phyloP scores from a whole-genome alignment of 129 eudicot species.

The Centrapalus pauciflorus region DNA sequence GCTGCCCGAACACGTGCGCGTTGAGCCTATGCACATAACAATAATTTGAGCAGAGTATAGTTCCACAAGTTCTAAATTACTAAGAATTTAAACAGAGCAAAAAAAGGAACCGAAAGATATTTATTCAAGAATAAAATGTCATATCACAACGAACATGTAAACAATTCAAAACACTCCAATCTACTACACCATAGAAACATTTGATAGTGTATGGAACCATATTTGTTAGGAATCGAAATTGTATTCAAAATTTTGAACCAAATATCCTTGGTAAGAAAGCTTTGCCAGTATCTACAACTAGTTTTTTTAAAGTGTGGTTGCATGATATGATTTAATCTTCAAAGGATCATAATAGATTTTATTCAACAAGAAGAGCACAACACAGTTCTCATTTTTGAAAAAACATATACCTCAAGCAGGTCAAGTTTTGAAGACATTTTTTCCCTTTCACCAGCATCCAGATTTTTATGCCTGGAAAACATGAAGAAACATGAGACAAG shows the following conservation, averaged over 20 bases:
- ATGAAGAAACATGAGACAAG: neutral
- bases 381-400: neutral
- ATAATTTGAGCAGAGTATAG: neutral
- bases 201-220: neutral
- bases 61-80: neutral
- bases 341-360: neutral
- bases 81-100: too few species aligned
- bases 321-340: neutral
- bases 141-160: too few species aligned
- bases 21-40: constrained; percentile 16
- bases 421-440: constrained; percentile 22
- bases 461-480: constrained; percentile 23
- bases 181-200: too few species aligned
- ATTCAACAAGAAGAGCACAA: neutral
- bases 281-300: too few species aligned
- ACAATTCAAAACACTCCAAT: too few species aligned
- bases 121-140: too few species aligned
- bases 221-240: neutral
- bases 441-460: constrained; percentile 23
- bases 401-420: constrained; percentile 12
- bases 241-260: neutral
- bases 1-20: constrained; percentile 53
- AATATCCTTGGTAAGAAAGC: neutral
- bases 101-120: too few species aligned
- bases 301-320: neutral